phyloP scores from a whole-genome alignment of 768 basidiomycete genomes.

The Russula olivacea region DNA sequence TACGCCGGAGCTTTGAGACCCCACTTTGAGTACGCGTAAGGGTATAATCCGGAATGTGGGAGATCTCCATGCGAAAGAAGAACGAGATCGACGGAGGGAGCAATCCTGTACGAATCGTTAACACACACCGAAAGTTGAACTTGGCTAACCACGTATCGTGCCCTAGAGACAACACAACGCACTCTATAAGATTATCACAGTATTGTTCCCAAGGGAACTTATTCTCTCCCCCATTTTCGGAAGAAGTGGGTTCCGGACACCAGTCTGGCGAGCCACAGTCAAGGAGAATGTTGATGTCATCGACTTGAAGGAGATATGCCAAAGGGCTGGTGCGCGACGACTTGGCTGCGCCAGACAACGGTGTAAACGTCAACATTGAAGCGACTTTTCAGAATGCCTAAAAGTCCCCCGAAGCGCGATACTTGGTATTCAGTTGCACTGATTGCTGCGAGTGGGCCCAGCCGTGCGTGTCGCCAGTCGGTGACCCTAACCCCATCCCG shows the following conservation, averaged over 20 bases:
- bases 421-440: too few species aligned
- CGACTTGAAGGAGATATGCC: constrained; percentile 85
- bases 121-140: not conserved
- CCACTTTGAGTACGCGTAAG: constrained; percentile 86
- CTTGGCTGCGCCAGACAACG: constrained; percentile 79
- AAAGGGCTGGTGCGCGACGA: constrained; percentile 58
- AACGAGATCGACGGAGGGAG: constrained; percentile 82
- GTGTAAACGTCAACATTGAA: constrained; percentile 92
- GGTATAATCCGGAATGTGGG: constrained; percentile 83
- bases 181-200: constrained; percentile 64
- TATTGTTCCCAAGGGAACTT: constrained; percentile 56
- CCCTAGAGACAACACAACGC: constrained; percentile 30
- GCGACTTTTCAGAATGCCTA: not conserved
- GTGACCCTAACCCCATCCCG: constrained; percentile 95
- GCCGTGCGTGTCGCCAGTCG: too few species aligned
- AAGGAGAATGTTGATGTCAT: constrained; percentile 87
- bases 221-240: constrained; percentile 29
- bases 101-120: constrained; percentile 44
- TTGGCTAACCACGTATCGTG: too few species aligned
- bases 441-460: too few species aligned
- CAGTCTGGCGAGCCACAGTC: constrained; percentile 94
- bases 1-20: constrained; percentile 87
- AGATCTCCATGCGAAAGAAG: constrained; percentile 93
- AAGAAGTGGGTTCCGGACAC: constrained; percentile 49
- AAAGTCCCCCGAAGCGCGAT: too few species aligned